Evolutionary conservation across 495 filamentous ascomycete species (phyloP).

Genomic region (Neurospora tetraspora): DNA sequence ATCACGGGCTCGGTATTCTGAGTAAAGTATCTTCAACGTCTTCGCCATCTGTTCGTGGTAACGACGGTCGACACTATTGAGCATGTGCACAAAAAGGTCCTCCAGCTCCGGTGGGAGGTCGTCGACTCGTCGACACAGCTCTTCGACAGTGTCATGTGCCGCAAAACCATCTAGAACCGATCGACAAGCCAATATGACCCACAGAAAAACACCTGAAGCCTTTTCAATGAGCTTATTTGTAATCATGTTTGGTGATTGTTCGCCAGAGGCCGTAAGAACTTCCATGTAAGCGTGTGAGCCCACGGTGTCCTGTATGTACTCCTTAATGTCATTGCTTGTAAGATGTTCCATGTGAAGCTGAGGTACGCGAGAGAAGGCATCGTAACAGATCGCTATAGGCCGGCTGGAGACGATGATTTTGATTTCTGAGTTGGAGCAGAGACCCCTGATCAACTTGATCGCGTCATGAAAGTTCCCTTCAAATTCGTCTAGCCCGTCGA

Average conservation of each 20-base stretch:
- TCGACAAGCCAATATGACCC: conserved; percentile 20
- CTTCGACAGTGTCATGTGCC: conserved; percentile 5
- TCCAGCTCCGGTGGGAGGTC: conserved; percentile 20
- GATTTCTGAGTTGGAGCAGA: background rate
- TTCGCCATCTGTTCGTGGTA: conserved; percentile 2
- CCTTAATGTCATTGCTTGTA: background rate
- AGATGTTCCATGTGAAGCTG: background rate
- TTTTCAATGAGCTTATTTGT: conserved; percentile 8
- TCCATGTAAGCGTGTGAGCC: background rate
- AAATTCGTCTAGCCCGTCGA: conserved; percentile 31
- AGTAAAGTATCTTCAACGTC: background rate
- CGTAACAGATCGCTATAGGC: background rate
- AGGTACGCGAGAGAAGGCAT: background rate
- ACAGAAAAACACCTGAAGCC: conserved; percentile 30
- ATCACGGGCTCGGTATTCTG: too few relatives aligned
- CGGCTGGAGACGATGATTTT: background rate
- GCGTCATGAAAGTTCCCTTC: background rate
- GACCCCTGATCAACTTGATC: background rate
- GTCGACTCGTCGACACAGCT: conserved; percentile 12
- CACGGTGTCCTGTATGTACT: background rate
- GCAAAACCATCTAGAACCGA: conserved; percentile 13
- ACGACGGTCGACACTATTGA: conserved; percentile 1
- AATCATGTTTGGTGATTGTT: background rate
- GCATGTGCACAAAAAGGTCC: conserved; percentile 19
- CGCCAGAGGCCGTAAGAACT: background rate